These are phyloP conservation scores for Gossypium anomalum DNA, from an alignment of 345 rosid species.

Conservation along the genomic window DNA sequence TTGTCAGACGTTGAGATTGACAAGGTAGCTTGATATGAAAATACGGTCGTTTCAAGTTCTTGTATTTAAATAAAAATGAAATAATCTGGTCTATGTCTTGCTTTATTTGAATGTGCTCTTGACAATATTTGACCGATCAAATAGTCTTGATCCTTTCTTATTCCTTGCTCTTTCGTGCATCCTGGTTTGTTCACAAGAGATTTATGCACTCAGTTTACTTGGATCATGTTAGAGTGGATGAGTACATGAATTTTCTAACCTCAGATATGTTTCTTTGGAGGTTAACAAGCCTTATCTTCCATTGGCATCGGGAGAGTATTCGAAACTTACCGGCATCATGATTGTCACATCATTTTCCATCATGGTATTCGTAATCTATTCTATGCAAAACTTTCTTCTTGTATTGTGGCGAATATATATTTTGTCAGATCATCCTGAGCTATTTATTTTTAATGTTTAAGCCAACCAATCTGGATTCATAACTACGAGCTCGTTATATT, in stretches of 20 bases:
- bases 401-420: neutral
- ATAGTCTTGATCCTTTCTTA: neutral
- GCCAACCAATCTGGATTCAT: slow-evolving; percentile 11
- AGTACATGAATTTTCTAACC: slow-evolving; percentile 6
- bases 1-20: slow-evolving; percentile 86
- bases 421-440: too few species aligned
- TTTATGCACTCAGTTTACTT: slow-evolving; percentile 6
- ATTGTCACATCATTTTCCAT: slow-evolving; percentile 61
- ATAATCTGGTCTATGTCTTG: neutral
- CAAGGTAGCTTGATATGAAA: slow-evolving; percentile 45
- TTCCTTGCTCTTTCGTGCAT: neutral
- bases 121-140: slow-evolving; percentile 11
- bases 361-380: slow-evolving; percentile 48
- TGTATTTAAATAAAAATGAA: neutral
- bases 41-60: neutral
- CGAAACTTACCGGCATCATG: slow-evolving; percentile 52
- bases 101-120: neutral
- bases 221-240: neutral
- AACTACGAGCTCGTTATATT: neutral
- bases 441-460: slow-evolving; percentile 2
- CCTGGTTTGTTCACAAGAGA: neutral
- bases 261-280: slow-evolving; percentile 32
- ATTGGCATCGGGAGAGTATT: slow-evolving; percentile 88
- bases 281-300: slow-evolving; percentile 98
- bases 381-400: neutral